Evolutionary conservation across 257 asterid species (phyloP).

Genomic region (Solanum infundibuliforme): DNA sequence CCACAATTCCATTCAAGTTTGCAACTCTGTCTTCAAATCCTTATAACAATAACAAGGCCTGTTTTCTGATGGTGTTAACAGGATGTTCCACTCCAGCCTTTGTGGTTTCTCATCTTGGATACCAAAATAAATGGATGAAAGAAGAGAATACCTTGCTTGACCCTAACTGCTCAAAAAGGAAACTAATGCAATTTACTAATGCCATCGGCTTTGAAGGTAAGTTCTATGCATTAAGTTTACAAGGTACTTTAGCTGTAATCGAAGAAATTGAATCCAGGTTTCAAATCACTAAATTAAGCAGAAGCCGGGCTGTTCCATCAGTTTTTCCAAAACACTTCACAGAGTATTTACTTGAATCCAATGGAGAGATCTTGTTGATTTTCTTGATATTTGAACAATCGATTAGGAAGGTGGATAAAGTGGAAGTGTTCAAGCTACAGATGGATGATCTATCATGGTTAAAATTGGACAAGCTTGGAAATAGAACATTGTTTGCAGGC

Average conservation of each 20-base stretch:
- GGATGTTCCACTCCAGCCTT: slow-evolving; percentile 10
- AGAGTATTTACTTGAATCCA: slow-evolving; percentile 18
- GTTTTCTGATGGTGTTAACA: not conserved
- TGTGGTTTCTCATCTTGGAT: not conserved
- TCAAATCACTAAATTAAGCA: slow-evolving; percentile 4
- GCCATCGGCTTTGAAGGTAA: slow-evolving; percentile 12
- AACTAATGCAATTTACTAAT: slow-evolving; percentile 5
- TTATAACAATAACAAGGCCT: not conserved
- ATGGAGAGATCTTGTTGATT: slow-evolving; percentile 21
- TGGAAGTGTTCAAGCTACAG: slow-evolving; percentile 14
- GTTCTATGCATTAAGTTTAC: slow-evolving; percentile 13
- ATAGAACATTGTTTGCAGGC: slow-evolving; percentile 17
- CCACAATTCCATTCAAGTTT: slow-evolving; percentile 7
- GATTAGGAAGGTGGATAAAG: not conserved
- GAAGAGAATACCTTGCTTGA: slow-evolving; percentile 1
- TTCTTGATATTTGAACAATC: slow-evolving; percentile 15
- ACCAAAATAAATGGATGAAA: not conserved
- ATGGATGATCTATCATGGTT: not conserved
- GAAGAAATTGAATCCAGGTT: slow-evolving; percentile 11
- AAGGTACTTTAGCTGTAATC: not conserved
- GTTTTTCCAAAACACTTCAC: slow-evolving; percentile 2
- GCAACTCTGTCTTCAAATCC: slow-evolving; percentile 7
- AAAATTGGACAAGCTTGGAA: slow-evolving; percentile 14
- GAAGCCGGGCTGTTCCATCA: slow-evolving; percentile 15
- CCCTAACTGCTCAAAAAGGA: not conserved